Conservation (phyloP, 805 yeast species). For the Wickerhamiella azyma region DNA sequence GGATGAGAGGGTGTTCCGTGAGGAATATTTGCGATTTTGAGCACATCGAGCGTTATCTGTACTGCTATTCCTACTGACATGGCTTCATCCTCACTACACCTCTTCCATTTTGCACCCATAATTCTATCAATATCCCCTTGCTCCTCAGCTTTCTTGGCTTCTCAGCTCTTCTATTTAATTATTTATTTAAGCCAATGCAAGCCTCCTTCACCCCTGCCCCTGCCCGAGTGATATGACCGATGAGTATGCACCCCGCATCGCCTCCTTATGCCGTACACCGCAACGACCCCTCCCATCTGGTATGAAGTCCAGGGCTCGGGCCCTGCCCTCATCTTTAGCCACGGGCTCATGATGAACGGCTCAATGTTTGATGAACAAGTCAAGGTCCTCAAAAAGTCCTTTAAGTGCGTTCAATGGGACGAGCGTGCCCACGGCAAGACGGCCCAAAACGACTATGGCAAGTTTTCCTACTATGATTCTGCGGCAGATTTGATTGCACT, state of each 20-base stretch:
- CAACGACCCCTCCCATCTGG: neutral
- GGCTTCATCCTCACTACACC: no score
- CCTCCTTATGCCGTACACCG: constrained; percentile 4
- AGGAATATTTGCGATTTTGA: no score
- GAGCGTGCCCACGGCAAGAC: constrained; percentile 7
- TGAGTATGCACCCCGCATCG: neutral
- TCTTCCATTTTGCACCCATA: no score
- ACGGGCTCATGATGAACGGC: constrained; percentile 4
- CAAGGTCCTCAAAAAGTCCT: neutral
- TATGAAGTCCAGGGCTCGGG: constrained; percentile 2
- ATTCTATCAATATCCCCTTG: no score
- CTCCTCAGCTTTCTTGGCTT: no score
- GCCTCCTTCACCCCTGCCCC: no score
- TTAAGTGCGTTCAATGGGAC: constrained; percentile 5
- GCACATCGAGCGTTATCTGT: no score
- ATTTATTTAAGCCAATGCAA: no score
- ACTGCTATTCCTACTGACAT: no score
- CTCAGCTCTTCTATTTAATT: no score
- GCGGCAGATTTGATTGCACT: constrained; percentile 5
- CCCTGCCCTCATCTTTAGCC: constrained; percentile 3
- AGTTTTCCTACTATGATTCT: constrained; percentile 5
- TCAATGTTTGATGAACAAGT: constrained; percentile 5
- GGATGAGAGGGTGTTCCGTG: no score
- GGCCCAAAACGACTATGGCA: neutral
- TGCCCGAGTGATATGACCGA: no score